These are phyloP conservation scores for Endotrypanum monterogeii DNA, from an alignment of 208 protist genomes.

Conservation along the genomic window DNA sequence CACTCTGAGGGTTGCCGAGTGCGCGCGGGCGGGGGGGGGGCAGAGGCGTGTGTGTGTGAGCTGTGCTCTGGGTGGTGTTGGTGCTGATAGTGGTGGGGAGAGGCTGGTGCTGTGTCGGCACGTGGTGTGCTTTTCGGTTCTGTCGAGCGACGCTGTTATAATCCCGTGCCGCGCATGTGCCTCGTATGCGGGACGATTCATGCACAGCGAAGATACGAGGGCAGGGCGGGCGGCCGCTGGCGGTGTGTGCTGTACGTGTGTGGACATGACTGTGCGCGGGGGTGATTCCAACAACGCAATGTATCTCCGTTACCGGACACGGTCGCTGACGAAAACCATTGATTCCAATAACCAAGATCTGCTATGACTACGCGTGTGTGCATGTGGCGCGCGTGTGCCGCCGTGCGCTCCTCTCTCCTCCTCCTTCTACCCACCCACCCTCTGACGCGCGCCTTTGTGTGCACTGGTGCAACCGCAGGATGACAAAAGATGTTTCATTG, in stretches of 20 bases:
- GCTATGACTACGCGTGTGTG: conserved; percentile 52
- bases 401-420: neutral
- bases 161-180: conserved; percentile 36
- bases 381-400: conserved; percentile 9
- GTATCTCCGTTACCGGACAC: conserved; percentile 53
- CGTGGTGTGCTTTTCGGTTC: no score
- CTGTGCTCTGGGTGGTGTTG: neutral
- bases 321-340: conserved; percentile 67
- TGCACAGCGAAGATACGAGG: conserved; percentile 46
- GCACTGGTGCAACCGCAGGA: conserved; percentile 1
- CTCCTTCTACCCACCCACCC: neutral
- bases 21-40: neutral
- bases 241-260: neutral
- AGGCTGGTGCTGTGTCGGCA: no score
- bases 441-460: neutral
- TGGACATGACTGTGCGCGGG: neutral
- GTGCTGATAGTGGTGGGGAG: no score
- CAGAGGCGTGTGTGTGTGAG: neutral
- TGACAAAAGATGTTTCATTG: conserved; percentile 24
- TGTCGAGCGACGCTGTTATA: no score
- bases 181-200: conserved; percentile 43
- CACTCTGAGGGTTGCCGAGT: conserved; percentile 23
- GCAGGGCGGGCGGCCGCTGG: neutral
- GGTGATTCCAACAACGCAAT: conserved; percentile 19
- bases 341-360: conserved; percentile 79